Conservation (phyloP, 495 filamentous ascomycete genomes). For the Pyronema omphalodes region DNA sequence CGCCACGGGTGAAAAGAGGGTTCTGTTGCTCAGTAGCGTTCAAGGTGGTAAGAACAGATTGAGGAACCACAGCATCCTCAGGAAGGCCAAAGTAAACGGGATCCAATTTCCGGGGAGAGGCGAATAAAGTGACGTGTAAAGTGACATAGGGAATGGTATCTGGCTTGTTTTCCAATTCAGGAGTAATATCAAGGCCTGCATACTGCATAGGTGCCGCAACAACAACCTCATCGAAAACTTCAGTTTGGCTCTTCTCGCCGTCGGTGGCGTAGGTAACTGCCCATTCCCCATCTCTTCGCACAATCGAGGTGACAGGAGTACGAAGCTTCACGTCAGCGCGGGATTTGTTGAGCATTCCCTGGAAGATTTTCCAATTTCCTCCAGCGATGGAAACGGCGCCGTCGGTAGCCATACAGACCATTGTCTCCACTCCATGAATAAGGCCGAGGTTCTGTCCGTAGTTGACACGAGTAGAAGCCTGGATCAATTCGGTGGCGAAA, state of each 20-base stretch:
- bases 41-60: conserved; percentile 66
- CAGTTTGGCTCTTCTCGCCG: conserved; percentile 23
- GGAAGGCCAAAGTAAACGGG: conserved; percentile 50
- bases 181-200: conserved; percentile 41
- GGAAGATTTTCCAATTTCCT: conserved; percentile 93
- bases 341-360: conserved; percentile 51
- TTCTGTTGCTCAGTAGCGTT: conserved; percentile 35
- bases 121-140: conserved; percentile 76
- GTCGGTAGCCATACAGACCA: conserved; percentile 86
- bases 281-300: conserved; percentile 26
- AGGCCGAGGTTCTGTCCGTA: conserved; percentile 73
- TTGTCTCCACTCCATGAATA: conserved; percentile 79
- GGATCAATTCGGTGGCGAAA: conserved; percentile 72
- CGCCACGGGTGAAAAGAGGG: conserved; percentile 23
- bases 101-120: conserved; percentile 51
- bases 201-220: conserved; percentile 64
- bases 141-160: conserved; percentile 65
- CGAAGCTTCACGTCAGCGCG: conserved; percentile 45
- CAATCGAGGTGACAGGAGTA: conserved; percentile 45
- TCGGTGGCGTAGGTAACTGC: conserved; percentile 9
- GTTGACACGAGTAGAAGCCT: conserved; percentile 85
- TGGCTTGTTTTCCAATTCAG: conserved; percentile 35
- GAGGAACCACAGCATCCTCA: conserved; percentile 37
- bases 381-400: conserved; percentile 62
- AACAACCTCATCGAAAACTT: conserved; percentile 58